Conservation (phyloP, 1,284 basidiomycete genomes). For the Melampsora larici-populina region DNA sequence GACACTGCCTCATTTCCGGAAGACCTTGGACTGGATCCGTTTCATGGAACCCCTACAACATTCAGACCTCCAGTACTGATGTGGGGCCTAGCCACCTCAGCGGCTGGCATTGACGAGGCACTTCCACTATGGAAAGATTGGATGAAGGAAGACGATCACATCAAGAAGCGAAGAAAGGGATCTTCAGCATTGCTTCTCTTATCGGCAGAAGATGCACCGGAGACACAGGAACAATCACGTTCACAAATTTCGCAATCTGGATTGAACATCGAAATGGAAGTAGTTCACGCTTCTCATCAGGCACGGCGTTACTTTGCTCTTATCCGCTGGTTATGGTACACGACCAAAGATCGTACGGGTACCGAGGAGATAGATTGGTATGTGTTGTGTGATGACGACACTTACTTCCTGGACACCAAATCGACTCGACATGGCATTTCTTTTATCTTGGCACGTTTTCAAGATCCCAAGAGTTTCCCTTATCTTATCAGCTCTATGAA, state of each 20-base stretch:
- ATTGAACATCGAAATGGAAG: neutral
- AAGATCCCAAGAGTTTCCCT: neutral
- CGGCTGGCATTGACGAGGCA: neutral
- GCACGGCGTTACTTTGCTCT: slow-evolving; percentile 4
- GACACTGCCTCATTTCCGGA: neutral
- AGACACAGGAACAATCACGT: neutral
- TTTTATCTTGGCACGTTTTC: neutral
- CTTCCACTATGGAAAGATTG: slow-evolving; percentile 1
- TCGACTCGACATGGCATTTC: neutral
- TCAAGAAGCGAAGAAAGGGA: neutral
- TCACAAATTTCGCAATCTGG: neutral
- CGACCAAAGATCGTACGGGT: neutral
- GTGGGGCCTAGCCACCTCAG: neutral
- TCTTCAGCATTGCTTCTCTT: neutral
- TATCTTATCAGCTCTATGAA: neutral
- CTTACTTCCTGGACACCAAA: neutral
- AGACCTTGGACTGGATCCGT: neutral
- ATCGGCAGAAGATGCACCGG: neutral
- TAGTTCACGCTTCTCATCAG: neutral
- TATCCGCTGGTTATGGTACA: neutral
- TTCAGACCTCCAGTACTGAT: neutral
- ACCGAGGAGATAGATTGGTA: slow-evolving; percentile 8
- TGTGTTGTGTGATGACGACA: slow-evolving; percentile 11
- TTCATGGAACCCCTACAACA: neutral
- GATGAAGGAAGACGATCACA: neutral